Base-by-base conservation (phyloP, 1,284 basidiomycete genomes). In the Schizopora paradoxa region DNA sequence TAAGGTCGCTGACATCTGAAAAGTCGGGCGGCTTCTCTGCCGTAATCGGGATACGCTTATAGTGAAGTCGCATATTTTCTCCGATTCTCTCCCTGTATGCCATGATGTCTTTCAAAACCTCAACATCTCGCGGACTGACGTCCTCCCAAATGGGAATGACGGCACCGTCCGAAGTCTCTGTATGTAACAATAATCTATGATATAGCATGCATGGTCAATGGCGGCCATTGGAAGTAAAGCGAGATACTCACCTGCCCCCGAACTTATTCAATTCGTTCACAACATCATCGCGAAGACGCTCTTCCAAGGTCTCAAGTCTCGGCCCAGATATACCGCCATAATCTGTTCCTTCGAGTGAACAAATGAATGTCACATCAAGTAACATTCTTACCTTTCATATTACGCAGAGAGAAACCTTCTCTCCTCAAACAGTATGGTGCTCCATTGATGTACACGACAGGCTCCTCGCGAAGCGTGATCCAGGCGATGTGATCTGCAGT, bases 81-180 rank as follows among this genome's bases (percentile, higher is more conserved):
- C 60, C 61, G 8, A 68, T 58, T 7, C 62, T 64, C 22, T 66
- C 70, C 31, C 74, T 72, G 3, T 72, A 63, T 27, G 77, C 76
- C 94, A 99, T 98, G 47, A 97, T 79, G 47, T 96, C 91, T 56
- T 91, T 87, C 31, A 98, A 72, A 0, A 92, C 91, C 29, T 82
- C 78, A 7, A 99, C 86, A 55, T 92, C 78, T 5, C 76, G 67
- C n/a, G 77, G 65, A 38, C 78, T 73, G 1, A 90, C 89, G 56
- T 92, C 89, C 64, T 98, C 95, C 96, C 96, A 99, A 1, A 97
- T 72, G 0, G 96, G 95, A 6, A 95, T 80, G 8, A 99, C 88
- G 3, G 86, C 77, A 2, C 96, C 94, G 55, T 94, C 90, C 0
- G 79, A 63, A 0, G 85, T 84, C 66, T 99, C 96, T 1, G 89